phyloP scores from a whole-genome alignment of 352 stramenopile species.

The Phytophthora citricola region DNA sequence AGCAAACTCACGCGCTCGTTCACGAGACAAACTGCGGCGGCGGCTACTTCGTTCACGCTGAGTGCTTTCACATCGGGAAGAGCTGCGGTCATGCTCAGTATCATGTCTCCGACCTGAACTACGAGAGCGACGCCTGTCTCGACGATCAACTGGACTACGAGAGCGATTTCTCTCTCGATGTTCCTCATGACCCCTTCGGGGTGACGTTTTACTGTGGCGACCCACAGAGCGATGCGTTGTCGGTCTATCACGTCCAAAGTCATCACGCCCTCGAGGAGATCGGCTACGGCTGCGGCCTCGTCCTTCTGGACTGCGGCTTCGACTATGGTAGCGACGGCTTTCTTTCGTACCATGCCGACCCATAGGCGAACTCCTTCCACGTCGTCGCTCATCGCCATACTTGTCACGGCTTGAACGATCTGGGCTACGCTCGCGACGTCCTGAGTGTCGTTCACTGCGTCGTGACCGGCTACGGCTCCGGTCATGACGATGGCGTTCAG shows the following conservation, averaged over 20 bases:
- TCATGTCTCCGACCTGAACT: conserved; percentile 16
- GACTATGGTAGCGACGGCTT: conserved; percentile 17
- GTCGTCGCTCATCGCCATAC: conserved; percentile 4
- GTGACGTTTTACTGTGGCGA: conserved; percentile 24
- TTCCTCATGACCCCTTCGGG: conserved; percentile 15
- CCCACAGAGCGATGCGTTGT: conserved; percentile 1
- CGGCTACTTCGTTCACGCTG: conserved; percentile 18
- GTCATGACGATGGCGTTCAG: not conserved
- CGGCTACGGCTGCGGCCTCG: conserved; percentile 10
- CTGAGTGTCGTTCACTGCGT: conserved; percentile 6
- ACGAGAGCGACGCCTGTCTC: conserved; percentile 18
- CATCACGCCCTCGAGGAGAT: conserved; percentile 20
- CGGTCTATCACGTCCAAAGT: conserved; percentile 34
- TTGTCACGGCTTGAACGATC: conserved; percentile 4
- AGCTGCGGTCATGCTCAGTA: conserved; percentile 5
- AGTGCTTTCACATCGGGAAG: conserved; percentile 2
- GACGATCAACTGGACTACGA: conserved; percentile 16
- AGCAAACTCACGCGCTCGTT: conserved; percentile 8
- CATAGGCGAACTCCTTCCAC: conserved; percentile 13
- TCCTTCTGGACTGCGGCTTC: conserved; percentile 21
- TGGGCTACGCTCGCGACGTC: conserved; percentile 13
- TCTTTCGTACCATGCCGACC: conserved; percentile 5
- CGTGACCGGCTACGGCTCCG: not conserved
- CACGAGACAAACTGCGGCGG: conserved; percentile 13
- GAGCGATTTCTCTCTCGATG: conserved; percentile 27